Evolutionary conservation across 2,329 filamentous ascomycete species (phyloP), one percentile per base, ranked within the genome.

Genomic region (Cucurbitaria berberidis): DNA sequence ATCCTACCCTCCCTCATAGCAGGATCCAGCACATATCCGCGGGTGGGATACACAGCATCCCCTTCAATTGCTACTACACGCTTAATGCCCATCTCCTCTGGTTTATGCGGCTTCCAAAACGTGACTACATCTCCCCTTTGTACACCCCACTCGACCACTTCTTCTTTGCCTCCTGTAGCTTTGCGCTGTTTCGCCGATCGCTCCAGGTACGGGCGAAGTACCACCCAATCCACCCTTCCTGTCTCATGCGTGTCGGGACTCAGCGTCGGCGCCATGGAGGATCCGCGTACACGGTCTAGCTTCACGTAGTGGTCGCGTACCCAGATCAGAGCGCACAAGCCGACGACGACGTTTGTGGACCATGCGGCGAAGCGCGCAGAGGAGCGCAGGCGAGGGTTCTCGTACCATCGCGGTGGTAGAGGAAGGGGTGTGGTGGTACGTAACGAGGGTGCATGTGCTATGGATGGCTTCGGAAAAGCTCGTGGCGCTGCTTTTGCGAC

Each of bases 31-130:
- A 59, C 35, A 89, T 89, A 71, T 19, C 70, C 68, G 3, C 69
- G 45, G 18, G 49, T 41, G 4, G 67, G 66, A 49, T 79, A 81
- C 26, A 98, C 85, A 1, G 85, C 79, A 70, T 98, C 93, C 9
- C 93, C 92, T 46, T 89, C 87, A 3, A 97, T 68, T 0, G 85
- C 95, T 22, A 97, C 81, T 10, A 99, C 83, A 35, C 95, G 83
- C 78, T 99, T 99, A 29, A 97, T 85, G 0, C 86, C 86, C 36
- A 87, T 79, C 19, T 83, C 80, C 26, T 90, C 85, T 0, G 91
- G 89, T 55, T 89, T 82, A 13, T 82, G 77, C 0, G 93, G 92
- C 34, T 75, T 73, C 66, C 69, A 74, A 55, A 81, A 79, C 24
- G 73, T 73, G 0, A 82, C 74, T 0, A 81, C 56, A 51, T 81